Evolutionary conservation across 164 flowering plant genomes (phyloP).

Genomic region (Umbilicus rupestris): DNA sequence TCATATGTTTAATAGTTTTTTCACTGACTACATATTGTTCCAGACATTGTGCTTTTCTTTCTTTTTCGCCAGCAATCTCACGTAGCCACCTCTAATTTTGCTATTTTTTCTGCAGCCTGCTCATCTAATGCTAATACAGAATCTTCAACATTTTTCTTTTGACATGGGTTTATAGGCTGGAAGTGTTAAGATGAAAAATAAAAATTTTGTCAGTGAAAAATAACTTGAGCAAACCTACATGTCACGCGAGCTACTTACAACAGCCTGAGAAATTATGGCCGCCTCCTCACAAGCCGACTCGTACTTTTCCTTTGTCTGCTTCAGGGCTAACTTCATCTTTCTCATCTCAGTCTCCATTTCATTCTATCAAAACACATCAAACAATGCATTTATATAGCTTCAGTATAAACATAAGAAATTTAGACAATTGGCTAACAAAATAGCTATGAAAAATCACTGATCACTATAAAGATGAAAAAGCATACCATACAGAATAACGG

Average conservation of each 20-base stretch:
- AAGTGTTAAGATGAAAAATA: background rate
- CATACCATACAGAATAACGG: background rate
- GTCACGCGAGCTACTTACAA: background rate
- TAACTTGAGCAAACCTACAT: background rate
- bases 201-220: background rate
- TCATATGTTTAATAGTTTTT: background rate
- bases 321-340: background rate
- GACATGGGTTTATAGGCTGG: background rate
- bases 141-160: background rate
- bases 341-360: background rate
- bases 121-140: background rate
- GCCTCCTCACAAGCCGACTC: background rate
- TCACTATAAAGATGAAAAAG: background rate
- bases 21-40: background rate
- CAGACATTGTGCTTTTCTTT: background rate
- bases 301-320: background rate
- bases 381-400: too few species aligned
- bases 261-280: background rate
- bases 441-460: background rate
- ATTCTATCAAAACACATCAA: background rate
- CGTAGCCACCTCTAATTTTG: background rate
- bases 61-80: constrained; percentile 1
- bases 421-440: background rate
- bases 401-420: background rate
- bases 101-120: background rate